Evolutionary conservation across 768 basidiomycete genomes (phyloP), one percentile per base, ranked within the genome.

Genomic region (Infundibulicybe gibba): DNA sequence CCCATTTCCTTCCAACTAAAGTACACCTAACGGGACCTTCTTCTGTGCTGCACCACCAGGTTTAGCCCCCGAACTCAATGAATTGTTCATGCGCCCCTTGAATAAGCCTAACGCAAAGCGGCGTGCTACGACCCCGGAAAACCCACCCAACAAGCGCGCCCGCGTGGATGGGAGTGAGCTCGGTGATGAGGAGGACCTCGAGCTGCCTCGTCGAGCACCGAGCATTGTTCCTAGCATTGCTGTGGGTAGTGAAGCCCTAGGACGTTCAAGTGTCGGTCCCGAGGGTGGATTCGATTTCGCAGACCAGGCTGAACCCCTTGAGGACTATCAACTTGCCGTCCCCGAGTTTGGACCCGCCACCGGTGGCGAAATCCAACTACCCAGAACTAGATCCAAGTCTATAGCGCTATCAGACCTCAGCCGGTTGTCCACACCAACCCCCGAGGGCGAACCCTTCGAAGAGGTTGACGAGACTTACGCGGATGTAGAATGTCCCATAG

Each of bases 31-130:
- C n/a, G 85, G 84, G 20, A 80, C 76, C 2, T 86, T 85, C 58
- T 85, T 94, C 65, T 89, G 79, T 56, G 87, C 85, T 39, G 93
- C 87, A 0, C 94, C 94, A 10, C 87, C 88, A 11, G 90, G 90
- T 8, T 64, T 94, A 41, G 80, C 83, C 0, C 85, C 87, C 0
- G 91, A 95, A 62, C 72, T 99, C 16, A 77, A 80, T 2, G 80
- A 87, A 44, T 68, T 99, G 45, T 99, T 97, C 68, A 75, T 87
- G 70, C 87, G 88, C 35, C 90, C 92, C 9, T 53, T 85, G 3
- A 66, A 67, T n/a, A 64, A 65, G 4, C 40, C 62, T 4, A 55
- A 74, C n/a, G 65, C 75, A 17, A 89, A 89, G 60, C 80, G 85
- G 43, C 76, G 82, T 37, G 80, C 71, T 1, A 61, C 64, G 21